phyloP scores from a whole-genome alignment of 805 yeast genomes.

The Saccharomycopsis capsularis region DNA sequence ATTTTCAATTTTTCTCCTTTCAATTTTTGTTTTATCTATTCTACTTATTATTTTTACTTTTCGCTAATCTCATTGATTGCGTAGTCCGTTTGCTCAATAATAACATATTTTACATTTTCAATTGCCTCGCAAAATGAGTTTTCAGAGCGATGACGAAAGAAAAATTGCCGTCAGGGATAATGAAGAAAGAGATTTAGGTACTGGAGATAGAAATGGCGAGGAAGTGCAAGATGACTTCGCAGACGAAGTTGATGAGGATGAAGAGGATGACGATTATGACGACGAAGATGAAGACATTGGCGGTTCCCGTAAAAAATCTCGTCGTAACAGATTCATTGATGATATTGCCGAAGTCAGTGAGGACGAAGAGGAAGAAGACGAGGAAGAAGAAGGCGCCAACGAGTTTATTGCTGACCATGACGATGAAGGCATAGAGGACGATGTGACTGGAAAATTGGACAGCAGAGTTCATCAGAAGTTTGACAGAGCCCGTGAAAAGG shows the following conservation, averaged over 20 bases:
- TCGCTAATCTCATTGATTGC: background rate
- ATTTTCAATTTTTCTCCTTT: too few species aligned
- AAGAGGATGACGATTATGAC: conserved; percentile 40
- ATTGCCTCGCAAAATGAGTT: background rate
- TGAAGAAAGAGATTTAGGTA: background rate
- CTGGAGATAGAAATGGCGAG: background rate
- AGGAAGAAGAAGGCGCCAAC: conserved; percentile 86
- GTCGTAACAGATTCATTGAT: conserved; percentile 86
- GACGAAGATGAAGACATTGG: conserved; percentile 49
- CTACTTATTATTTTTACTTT: background rate
- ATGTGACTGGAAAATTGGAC: conserved; percentile 37
- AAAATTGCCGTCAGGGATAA: background rate
- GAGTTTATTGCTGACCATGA: conserved; percentile 70
- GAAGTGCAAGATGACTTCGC: conserved; percentile 22
- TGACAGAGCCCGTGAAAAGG: conserved; percentile 79
- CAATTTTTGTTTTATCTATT: too few species aligned
- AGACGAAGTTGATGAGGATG: conserved; percentile 28
- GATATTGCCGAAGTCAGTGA: conserved; percentile 99
- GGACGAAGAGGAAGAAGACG: conserved; percentile 94
- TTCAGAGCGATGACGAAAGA: background rate
- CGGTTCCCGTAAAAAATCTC: conserved; percentile 38
- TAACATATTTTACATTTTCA: too few species aligned
- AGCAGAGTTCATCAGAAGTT: conserved; percentile 87
- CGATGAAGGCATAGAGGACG: conserved; percentile 46
- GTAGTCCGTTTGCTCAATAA: background rate